These are phyloP conservation scores for Coemansia sp. DNA, from an alignment of 192 early-diverging fungal genomes.

Conservation along the genomic window DNA sequence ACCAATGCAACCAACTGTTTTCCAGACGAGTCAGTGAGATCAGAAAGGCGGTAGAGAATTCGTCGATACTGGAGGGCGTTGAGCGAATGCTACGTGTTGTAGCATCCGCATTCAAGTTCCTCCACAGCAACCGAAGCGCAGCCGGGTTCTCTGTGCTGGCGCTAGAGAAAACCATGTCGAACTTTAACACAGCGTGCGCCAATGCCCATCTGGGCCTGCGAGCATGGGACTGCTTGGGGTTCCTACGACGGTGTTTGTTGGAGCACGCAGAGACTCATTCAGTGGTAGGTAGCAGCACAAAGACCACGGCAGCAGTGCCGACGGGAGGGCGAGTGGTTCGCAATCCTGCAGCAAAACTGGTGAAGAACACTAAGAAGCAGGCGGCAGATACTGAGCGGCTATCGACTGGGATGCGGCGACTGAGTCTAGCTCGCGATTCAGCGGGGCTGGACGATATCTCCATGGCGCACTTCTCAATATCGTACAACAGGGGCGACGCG, in stretches of 20 bases:
- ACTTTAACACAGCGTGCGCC: slow-evolving; percentile 39
- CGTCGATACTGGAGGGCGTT: neutral
- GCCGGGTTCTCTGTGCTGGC: slow-evolving; percentile 44
- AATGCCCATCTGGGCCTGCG: slow-evolving; percentile 38
- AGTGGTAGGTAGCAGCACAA: neutral
- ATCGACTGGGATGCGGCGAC: slow-evolving; percentile 27
- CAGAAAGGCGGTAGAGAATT: slow-evolving; percentile 10
- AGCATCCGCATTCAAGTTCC: slow-evolving; percentile 27
- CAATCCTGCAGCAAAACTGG: slow-evolving; percentile 23
- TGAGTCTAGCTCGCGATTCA: slow-evolving; percentile 33
- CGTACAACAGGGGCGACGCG: slow-evolving; percentile 24
- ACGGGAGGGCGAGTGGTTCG: slow-evolving; percentile 29
- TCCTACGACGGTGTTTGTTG: slow-evolving; percentile 28
- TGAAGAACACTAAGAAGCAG: neutral
- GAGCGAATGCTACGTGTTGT: slow-evolving; percentile 32
- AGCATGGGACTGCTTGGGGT: slow-evolving; percentile 34
- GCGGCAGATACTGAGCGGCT: slow-evolving; percentile 2
- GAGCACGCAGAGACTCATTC: slow-evolving; percentile 41
- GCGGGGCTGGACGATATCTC: neutral
- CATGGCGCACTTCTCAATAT: slow-evolving; percentile 22
- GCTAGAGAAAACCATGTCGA: slow-evolving; percentile 50
- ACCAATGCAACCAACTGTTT: slow-evolving; percentile 50
- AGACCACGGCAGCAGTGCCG: neutral
- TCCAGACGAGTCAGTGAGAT: slow-evolving; percentile 25
- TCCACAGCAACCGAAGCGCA: slow-evolving; percentile 24